Evolutionary conservation across 352 stramenopile genomes (phyloP).

Genomic region (Pythium oligandrum): DNA sequence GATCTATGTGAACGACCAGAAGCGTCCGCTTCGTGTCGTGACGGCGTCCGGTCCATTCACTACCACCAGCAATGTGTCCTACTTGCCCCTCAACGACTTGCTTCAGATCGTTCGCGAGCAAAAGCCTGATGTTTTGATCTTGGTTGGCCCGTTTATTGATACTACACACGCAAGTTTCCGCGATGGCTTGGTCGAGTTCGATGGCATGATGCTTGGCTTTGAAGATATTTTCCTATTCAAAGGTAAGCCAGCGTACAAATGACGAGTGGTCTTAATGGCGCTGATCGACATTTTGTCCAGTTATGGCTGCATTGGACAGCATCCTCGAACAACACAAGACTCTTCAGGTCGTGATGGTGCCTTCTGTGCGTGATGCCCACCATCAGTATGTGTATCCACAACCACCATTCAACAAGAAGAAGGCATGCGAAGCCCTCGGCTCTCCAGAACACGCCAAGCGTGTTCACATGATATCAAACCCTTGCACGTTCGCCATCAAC

Average conservation of each 20-base stretch:
- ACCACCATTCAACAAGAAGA: conserved; percentile 89
- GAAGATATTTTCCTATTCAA: conserved; percentile 86
- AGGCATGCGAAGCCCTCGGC: conserved; percentile 66
- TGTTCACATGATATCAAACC: conserved; percentile 95
- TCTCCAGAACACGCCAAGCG: conserved; percentile 63
- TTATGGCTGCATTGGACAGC: conserved; percentile 73
- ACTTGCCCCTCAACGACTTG: conserved; percentile 93
- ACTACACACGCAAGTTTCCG: conserved; percentile 86
- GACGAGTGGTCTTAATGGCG: neutral
- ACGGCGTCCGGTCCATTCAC: conserved; percentile 94
- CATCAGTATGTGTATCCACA: conserved; percentile 95
- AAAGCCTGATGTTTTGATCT: conserved; percentile 92
- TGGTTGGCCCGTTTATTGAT: conserved; percentile 97
- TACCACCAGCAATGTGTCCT: conserved; percentile 92
- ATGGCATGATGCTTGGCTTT: conserved; percentile 78
- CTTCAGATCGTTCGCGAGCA: conserved; percentile 74
- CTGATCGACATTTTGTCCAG: conserved; percentile 16
- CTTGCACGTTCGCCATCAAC: conserved; percentile 94
- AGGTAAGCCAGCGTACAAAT: conserved; percentile 28
- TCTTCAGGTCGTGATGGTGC: conserved; percentile 92
- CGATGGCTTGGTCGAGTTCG: conserved; percentile 72
- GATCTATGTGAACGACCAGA: conserved; percentile 34
- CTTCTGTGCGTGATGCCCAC: conserved; percentile 94
- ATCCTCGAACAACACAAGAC: conserved; percentile 40
- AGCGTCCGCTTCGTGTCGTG: conserved; percentile 71